phyloP scores from a whole-genome alignment of 257 asterid species.

The Verbascum thapsus region DNA sequence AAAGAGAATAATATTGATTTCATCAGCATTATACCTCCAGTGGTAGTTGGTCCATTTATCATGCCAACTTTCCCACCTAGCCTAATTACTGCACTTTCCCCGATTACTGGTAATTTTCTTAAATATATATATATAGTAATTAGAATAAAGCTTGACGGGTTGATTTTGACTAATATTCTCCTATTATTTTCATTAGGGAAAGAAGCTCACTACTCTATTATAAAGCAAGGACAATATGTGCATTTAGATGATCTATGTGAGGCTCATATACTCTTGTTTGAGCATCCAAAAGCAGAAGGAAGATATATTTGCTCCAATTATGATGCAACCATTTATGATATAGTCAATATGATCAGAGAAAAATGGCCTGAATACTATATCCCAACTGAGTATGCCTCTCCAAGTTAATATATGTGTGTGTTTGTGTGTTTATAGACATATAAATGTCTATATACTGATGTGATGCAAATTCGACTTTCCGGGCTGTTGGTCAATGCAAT shows the following conservation, averaged over 20 bases:
- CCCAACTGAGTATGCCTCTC: conserved; percentile 65
- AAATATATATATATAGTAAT: neutral
- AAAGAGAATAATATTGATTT: conserved; percentile 61
- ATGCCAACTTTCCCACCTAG: conserved; percentile 84
- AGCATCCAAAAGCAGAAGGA: conserved; percentile 75
- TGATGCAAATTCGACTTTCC: neutral
- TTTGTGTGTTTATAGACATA: neutral
- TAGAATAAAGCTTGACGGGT: neutral
- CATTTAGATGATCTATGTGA: conserved; percentile 87
- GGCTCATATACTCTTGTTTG: conserved; percentile 87
- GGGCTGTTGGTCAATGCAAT: neutral
- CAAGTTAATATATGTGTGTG: neutral
- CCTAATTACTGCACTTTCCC: conserved; percentile 82
- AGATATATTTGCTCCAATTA: conserved; percentile 88
- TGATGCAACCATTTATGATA: conserved; percentile 68
- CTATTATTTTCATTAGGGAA: conserved; percentile 46
- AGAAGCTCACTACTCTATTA: conserved; percentile 80
- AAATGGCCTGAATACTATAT: conserved; percentile 88
- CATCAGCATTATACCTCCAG: conserved; percentile 75
- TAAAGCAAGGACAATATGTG: conserved; percentile 84
- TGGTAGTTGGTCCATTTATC: conserved; percentile 91
- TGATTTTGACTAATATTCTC: conserved; percentile 12
- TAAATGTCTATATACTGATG: too few relatives aligned
- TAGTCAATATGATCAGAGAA: conserved; percentile 59
- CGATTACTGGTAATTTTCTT: conserved; percentile 57